Base-by-base conservation (phyloP, 1,139 yeast genomes). In the Hanseniaspora sp. region DNA sequence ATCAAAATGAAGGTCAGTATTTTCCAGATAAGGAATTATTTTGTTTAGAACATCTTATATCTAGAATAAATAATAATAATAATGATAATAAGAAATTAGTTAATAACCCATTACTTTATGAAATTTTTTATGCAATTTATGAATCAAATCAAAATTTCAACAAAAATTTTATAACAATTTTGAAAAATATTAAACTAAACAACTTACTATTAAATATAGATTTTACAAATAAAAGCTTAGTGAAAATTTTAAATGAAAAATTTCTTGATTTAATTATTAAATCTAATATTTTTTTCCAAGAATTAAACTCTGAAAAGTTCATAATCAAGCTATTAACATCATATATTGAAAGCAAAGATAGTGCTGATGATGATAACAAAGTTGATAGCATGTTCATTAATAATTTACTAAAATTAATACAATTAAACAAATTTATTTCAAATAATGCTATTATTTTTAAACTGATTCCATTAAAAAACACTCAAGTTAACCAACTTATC, bases 11-110 rank as follows among this genome's bases (percentile, higher is more conserved):
- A 31, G 34, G 28, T 9, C 7, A 43, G 0, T 74, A 74, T 57
- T 74, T 87, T 12, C 96, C 95, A 3, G 77, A 82, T 56, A 73
- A 71, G 54, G 73, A 76, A 13, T 62, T 69, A 0, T 86, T 87
- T 56, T 68, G 86, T 2, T 69, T 84, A 42, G 90, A 84, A 54
- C 73, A 88, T 60, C 60, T 84, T 2, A 71, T 80, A 58, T 94
- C 86, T 62, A 73, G 90, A 59, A 67, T 86, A 60, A 75, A 76
- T 56, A 86, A 81, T 63, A 57, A 64, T 55, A 64, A 69, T 56
- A 58, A 71, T 55, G 61, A 64, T 3, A 58, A 75, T 0, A 83
- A 23, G 23, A 23, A 23, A 23, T 23, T 90, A 87, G 55, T 44
- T 8, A 49, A 49, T 17, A 38, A 43, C 8, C 18, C 18, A 5